These are phyloP conservation scores for Gomphus bonarii DNA, from an alignment of 1,284 basidiomycete species.

Conservation along the genomic window DNA sequence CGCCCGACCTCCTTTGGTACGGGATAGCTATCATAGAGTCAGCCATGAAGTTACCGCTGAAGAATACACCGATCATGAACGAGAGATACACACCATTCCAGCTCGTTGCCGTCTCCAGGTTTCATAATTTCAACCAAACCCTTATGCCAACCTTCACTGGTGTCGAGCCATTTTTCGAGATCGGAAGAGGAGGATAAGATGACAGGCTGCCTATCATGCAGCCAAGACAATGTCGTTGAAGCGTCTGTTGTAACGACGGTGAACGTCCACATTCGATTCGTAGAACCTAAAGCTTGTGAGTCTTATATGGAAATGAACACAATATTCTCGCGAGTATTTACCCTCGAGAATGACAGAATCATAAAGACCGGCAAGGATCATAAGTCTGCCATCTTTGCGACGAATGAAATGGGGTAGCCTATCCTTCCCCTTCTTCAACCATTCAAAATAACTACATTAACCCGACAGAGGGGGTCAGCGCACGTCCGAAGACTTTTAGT, in stretches of 20 bases:
- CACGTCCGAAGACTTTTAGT: constrained; percentile 1
- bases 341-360: constrained; percentile 64
- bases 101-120: constrained; percentile 46
- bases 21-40: constrained; percentile 50
- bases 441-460: constrained; percentile 74
- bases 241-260: constrained; percentile 83
- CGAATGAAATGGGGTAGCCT: constrained; percentile 77
- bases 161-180: constrained; percentile 73
- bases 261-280: constrained; percentile 67
- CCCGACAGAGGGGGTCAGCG: constrained; percentile 13
- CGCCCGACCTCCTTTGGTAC: constrained; percentile 89
- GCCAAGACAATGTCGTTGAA: constrained; percentile 57
- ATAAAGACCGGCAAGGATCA: constrained; percentile 86
- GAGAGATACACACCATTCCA: constrained; percentile 55
- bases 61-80: background rate
- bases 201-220: constrained; percentile 91
- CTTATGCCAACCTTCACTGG: constrained; percentile 49
- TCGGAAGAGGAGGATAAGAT: constrained; percentile 60
- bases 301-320: constrained; percentile 12
- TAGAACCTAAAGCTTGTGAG: constrained; percentile 31
- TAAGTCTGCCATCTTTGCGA: constrained; percentile 52
- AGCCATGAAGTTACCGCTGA: background rate
- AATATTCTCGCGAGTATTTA: constrained; percentile 15
- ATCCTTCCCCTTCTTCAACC: constrained; percentile 73
- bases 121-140: constrained; percentile 55